Evolutionary conservation across 2,329 filamentous ascomycete species (phyloP).

Genomic region (Calycina marina): DNA sequence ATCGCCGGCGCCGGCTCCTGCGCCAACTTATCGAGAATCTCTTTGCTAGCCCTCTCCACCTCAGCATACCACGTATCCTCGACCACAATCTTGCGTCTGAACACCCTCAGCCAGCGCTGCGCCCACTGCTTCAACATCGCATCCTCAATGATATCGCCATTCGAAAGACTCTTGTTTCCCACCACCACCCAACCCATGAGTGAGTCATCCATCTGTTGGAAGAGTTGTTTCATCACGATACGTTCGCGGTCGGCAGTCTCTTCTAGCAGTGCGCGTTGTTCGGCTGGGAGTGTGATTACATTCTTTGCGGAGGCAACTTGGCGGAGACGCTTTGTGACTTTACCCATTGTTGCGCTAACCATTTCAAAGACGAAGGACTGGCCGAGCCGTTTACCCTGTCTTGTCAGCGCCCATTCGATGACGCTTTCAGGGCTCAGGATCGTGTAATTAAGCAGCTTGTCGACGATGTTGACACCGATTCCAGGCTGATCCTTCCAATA

Average conservation of each 20-base stretch:
- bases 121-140: conserved; percentile 67
- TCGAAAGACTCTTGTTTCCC: conserved; percentile 59
- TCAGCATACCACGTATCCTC: conserved; percentile 55
- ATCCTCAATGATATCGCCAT: conserved; percentile 47
- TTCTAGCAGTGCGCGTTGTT: conserved; percentile 34
- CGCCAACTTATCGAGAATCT: conserved; percentile 6
- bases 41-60: conserved; percentile 24
- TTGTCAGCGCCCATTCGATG: conserved; percentile 70
- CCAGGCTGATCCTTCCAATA: conserved; percentile 93
- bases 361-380: conserved; percentile 77
- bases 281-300: conserved; percentile 38
- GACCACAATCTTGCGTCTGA: conserved; percentile 66
- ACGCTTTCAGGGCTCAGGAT: conserved; percentile 79
- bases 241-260: conserved; percentile 57
- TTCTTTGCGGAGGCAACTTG: conserved; percentile 56
- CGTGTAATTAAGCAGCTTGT: conserved; percentile 94
- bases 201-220: conserved; percentile 66
- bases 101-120: conserved; percentile 73
- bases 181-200: conserved; percentile 59
- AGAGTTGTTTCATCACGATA: conserved; percentile 62
- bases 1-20: conserved; percentile 1
- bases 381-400: conserved; percentile 48
- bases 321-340: conserved; percentile 75
- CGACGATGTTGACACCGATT: conserved; percentile 79
- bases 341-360: conserved; percentile 73